A percentile compares a stretch with the other conserved stretches of the same genome.
These are phyloP conservation scores for Balamuthia mandrillaris DNA, from an alignment of 208 protist genomes.

Conservation along the genomic window DNA sequence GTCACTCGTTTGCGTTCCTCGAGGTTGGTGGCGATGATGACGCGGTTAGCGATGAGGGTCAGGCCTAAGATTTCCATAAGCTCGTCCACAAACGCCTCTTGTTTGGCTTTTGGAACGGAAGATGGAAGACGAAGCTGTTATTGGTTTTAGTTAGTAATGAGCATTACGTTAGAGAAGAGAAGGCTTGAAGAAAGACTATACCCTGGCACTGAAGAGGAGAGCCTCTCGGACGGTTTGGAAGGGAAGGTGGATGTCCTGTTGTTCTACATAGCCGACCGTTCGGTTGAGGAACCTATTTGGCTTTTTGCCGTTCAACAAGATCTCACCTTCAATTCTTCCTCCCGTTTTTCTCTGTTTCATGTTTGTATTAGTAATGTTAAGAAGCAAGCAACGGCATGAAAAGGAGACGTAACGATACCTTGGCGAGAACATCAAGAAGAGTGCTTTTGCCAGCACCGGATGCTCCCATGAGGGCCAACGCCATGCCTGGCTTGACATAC, in stretches of 20 bases:
- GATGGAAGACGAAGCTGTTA: too few species aligned
- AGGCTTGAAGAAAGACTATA: neutral
- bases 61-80: too few species aligned
- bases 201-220: conserved; percentile 28
- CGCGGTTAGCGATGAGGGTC: too few species aligned
- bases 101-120: too few species aligned
- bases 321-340: conserved; percentile 50
- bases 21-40: too few species aligned
- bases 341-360: conserved; percentile 51
- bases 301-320: conserved; percentile 49
- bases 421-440: neutral
- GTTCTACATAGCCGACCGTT: conserved; percentile 55
- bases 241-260: conserved; percentile 49
- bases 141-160: too few species aligned
- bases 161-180: too few species aligned
- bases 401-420: too few species aligned
- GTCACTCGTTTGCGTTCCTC: conserved; percentile 58
- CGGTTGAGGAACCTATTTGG: conserved; percentile 38
- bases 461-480: neutral
- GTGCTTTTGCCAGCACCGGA: neutral
- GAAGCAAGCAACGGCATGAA: too few species aligned
- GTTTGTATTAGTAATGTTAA: too few species aligned
- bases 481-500: conserved; percentile 65
- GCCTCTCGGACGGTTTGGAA: conserved; percentile 54
- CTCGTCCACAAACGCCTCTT: too few species aligned